phyloP scores from a whole-genome alignment of 2,329 filamentous ascomycete species.

The Cercospora sp. region DNA sequence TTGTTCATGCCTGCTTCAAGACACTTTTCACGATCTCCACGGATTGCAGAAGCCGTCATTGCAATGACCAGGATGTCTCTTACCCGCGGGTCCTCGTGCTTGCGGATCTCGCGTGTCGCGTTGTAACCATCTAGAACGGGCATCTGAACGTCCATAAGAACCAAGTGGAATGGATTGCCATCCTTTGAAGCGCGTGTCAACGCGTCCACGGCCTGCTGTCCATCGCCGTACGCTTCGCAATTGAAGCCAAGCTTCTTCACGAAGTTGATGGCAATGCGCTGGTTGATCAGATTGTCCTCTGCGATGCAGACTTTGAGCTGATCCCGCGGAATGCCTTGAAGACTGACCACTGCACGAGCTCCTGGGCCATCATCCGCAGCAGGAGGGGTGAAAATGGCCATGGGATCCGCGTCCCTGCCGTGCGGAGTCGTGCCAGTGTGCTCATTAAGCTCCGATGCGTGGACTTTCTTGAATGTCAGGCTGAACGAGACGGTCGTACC shows the following conservation, averaged over 20 bases:
- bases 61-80: conserved; percentile 88
- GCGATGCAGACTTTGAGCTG: conserved; percentile 87
- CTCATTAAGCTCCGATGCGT: conserved; percentile 47
- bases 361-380: conserved; percentile 45
- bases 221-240: conserved; percentile 88
- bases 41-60: conserved; percentile 94
- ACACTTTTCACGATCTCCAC: conserved; percentile 92
- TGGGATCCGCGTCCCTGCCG: conserved; percentile 52
- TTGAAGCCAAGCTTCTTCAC: conserved; percentile 81
- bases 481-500: conserved; percentile 78
- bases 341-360: conserved; percentile 54
- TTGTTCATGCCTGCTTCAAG: conserved; percentile 97
- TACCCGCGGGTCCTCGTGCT: conserved; percentile 73
- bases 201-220: conserved; percentile 82
- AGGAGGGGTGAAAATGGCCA: conserved; percentile 57
- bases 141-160: conserved; percentile 97
- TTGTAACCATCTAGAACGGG: conserved; percentile 90
- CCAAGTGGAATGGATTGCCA: conserved; percentile 79
- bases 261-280: conserved; percentile 90
- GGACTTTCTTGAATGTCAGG: conserved; percentile 81
- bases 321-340: conserved; percentile 72
- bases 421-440: conserved; percentile 26
- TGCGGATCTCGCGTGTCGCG: conserved; percentile 78
- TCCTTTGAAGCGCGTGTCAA: conserved; percentile 71
- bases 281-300: conserved; percentile 93